phyloP scores from a whole-genome alignment of 345 rosid genomes.

The Eucalyptus pauciflora region DNA sequence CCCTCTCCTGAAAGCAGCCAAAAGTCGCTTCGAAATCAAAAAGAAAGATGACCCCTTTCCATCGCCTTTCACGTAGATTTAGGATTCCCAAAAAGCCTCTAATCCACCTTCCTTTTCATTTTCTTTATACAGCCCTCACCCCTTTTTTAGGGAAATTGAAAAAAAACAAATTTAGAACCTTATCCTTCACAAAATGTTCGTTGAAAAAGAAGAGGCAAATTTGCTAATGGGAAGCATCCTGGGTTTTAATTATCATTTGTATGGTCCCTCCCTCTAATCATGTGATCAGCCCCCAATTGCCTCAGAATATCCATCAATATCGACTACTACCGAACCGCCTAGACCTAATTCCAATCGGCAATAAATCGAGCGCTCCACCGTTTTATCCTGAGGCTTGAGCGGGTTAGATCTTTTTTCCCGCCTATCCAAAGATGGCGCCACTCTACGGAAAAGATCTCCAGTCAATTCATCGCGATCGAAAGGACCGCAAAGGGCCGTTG shows the following conservation, averaged over 20 bases:
- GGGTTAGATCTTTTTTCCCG: background rate
- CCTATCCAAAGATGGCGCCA: background rate
- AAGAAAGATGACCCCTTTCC: background rate
- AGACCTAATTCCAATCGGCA: background rate
- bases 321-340: background rate
- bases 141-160: background rate
- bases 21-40: background rate
- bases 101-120: background rate
- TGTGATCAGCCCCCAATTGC: background rate
- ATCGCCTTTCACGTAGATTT: background rate
- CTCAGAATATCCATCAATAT: background rate
- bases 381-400: background rate
- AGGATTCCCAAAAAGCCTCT: background rate
- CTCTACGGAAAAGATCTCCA: background rate
- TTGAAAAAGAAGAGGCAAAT: background rate
- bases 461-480: background rate
- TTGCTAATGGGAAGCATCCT: background rate
- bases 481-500: background rate
- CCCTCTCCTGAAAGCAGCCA: background rate
- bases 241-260: background rate
- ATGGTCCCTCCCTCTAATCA: background rate
- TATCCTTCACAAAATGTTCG: background rate
- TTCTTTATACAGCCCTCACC: background rate
- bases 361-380: background rate
- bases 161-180: background rate